Base-by-base conservation (phyloP, 225 moss, liverwort and hornwort species). In the Neckera pumila region DNA sequence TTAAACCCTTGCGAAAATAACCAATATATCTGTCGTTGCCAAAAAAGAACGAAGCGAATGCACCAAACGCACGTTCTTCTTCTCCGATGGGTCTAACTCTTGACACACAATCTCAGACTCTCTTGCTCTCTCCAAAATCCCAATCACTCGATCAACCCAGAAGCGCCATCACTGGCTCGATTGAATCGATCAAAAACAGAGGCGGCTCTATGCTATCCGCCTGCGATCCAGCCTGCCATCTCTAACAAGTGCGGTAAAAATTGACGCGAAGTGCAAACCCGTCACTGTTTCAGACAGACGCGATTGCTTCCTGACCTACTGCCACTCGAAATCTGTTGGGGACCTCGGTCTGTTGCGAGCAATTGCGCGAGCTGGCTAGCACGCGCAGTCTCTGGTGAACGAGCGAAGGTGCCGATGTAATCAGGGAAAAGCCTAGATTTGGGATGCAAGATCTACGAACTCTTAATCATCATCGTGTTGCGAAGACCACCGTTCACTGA, bases 161-260 rank as follows among this genome's bases (percentile, higher is more conserved):
- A 74, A 42, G 84, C 45, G 57, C 81, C 57, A 89, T 87, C 72
- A 74, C 66, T 36, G 25, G 34, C 69, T 77, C 54, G 42, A 60
- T 76, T 8, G 22, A 82, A 76, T 43, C 60, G 36, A 88, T 74
- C 42, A 36, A 79, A 83, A 70, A 78, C 70, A 82, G 57, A 81
- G 85, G 34, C 57, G n/a, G 75, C 75, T 69, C 43, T 40, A 12
- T 64, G 85, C 64, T 86, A 85, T 40, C 42, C 36, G 49, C 66
- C 88, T 33, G 90, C 72, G 53, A 92, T 82, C 86, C 83, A 78
- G 25, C 36, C 72, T 77, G 74, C 79, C 88, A 86, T 83, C 83
- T 67, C 49, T 54, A 30, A 25, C 64, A 64, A 87, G 47, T 34
- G 57, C 8, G 28, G 42, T 19, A 12, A n/a, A 86, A 75, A 74